Conservation (phyloP, 1,284 basidiomycete genomes). For the Cystobasidium sp. region DNA sequence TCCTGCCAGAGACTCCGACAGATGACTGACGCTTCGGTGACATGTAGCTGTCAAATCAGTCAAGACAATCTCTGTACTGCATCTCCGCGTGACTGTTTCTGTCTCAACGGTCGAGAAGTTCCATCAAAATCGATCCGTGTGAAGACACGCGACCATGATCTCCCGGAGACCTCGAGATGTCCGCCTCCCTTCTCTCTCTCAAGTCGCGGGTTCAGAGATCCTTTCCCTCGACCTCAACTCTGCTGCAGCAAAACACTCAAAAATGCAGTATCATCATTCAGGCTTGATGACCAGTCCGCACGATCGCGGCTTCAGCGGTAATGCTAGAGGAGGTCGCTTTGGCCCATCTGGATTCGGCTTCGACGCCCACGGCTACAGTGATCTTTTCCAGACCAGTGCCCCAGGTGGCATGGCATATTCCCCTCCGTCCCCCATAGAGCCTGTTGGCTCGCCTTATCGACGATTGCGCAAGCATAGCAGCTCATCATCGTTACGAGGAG, state of each 20-base stretch:
- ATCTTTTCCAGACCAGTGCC: background rate
- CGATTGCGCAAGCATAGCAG: background rate
- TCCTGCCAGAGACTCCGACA: no score
- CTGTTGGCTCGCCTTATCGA: background rate
- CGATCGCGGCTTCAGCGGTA: background rate
- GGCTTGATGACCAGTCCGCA: background rate
- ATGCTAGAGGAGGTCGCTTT: background rate
- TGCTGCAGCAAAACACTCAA: background rate
- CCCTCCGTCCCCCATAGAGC: background rate
- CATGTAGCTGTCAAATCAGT: no score
- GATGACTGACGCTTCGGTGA: no score
- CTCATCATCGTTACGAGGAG: background rate
- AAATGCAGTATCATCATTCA: background rate
- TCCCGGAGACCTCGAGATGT: background rate
- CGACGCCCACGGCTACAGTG: background rate
- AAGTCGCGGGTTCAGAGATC: slow-evolving; percentile 18
- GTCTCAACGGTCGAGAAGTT: no score
- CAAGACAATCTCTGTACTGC: no score
- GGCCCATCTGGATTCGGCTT: background rate
- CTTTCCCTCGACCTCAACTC: slow-evolving; percentile 26
- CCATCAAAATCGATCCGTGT: background rate
- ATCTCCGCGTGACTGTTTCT: no score
- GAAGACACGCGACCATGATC: background rate
- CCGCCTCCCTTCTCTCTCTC: slow-evolving; percentile 16
- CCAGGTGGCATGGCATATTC: background rate